Evolutionary conservation across 1,284 basidiomycete species (phyloP), one percentile per base, ranked within the genome.

Genomic region (Cerioporus squamosus): DNA sequence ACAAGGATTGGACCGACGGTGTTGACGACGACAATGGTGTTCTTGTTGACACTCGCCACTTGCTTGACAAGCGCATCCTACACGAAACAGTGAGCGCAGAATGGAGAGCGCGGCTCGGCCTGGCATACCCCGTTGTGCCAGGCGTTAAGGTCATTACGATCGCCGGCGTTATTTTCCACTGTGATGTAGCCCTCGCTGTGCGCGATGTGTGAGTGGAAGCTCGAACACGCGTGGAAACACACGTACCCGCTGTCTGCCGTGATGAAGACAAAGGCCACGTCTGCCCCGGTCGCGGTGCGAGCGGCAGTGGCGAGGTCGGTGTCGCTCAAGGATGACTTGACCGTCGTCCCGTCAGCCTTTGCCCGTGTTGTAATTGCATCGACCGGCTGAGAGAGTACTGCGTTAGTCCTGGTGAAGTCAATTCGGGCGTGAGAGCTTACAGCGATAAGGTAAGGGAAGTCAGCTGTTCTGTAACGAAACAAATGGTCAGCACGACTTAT

Each of bases 1-100:
- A 90, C 77, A 26, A 81, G 76, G 26, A 91, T 82, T 0, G 88
- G 83, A 0, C 89, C 89, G 48, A 89, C 88, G n/a, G 81, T 82
- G 69, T 93, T 87, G 9, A 92, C 81, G 5, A 93, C 83, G 23
- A 93, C 91, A 36, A 93, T 80, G 0, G 89, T 91, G 70, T 90
- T 88, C 57, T 81, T 76, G 66, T 84, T 86, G 17, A 75, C 75
- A 36, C 74, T 72, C 1, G 85, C 83, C 14, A 85, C 84, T 47
- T 74, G 72, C 31, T 77, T 68, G 12, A 87, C 82, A 5, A 86
- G 75, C 12, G 80, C 78, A 65, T 91, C 88, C 81, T 83, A 22
- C 17, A 44, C 14, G 22, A 15, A 26, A 43, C 23, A 8, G 22
- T 36, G 36, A 40, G 23, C 15, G 2, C 15, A 3, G 14, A 33